Conservation (phyloP, 805 yeast genomes). For the Maudiozyma turicensis region DNA sequence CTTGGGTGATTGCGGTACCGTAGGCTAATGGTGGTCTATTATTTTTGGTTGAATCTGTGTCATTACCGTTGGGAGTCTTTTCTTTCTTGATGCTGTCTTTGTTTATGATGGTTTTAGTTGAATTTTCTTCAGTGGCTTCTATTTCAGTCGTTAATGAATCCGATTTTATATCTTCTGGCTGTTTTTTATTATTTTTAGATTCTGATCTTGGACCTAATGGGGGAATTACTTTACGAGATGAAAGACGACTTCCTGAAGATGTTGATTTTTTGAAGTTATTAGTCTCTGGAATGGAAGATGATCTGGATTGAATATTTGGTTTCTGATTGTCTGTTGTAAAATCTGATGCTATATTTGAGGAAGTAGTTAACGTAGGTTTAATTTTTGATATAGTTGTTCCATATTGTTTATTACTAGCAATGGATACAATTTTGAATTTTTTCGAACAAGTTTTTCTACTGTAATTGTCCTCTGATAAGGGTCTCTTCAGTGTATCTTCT, state of each 20-base stretch:
- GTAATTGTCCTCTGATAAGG: background rate
- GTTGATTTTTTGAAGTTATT: no score
- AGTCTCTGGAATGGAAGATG: no score
- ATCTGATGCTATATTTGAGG: no score
- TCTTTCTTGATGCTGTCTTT: background rate
- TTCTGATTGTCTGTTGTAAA: no score
- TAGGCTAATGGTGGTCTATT: conserved; percentile 81
- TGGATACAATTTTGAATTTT: background rate
- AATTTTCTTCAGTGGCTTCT: no score
- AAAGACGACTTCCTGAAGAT: background rate
- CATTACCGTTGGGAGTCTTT: background rate
- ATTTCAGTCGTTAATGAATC: background rate
- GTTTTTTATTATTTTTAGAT: background rate
- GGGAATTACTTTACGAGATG: background rate
- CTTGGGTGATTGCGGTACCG: conserved; percentile 97
- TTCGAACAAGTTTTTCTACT: background rate
- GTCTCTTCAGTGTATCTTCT: background rate
- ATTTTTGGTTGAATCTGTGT: conserved; percentile 36
- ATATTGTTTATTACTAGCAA: background rate
- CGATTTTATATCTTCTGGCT: background rate
- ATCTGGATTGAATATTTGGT: no score
- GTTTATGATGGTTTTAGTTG: background rate
- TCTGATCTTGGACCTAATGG: background rate
- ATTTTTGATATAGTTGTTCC: background rate
- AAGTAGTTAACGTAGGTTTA: no score